Base-by-base conservation (phyloP, 768 basidiomycete genomes). In the Pleurotus platypus region DNA sequence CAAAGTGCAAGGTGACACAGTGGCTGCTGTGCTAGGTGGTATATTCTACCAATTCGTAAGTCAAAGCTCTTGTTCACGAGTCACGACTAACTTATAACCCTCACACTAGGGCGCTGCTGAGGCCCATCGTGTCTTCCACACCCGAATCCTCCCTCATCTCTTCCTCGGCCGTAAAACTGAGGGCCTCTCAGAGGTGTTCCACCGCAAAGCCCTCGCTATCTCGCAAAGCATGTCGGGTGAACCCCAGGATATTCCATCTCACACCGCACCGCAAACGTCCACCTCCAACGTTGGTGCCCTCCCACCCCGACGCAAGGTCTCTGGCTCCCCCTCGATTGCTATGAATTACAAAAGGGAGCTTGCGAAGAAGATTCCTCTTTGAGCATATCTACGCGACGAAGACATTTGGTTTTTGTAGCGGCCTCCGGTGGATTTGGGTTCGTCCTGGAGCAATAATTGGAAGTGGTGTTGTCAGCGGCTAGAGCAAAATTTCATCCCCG, bases 11-110 rank as follows among this genome's bases (percentile, higher is more conserved):
- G 91, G 91, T 1, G 85, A 89, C 57, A 78, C 85, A 0, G 88
- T 92, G 4, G 84, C 87, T 62, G 91, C 88, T 2, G 75, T 91
- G 13, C 69, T 92, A 27, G 91, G 91, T 20, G 89, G 85, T 5
- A 79, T 92, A 11, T 90, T 84, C 64, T 83, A 87, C 63, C 89
- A 94, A 74, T 90, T 86, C 68, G 91, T 93, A 64, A 58, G 90
- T 77, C 53, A 35, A 53, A 61, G n/a, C n/a, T 43, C 30, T 7
- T 47, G 30, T 22, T 13, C 27, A 42, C 15, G 42, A 39, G 48
- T 56, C 16, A 26, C 35, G n/a, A 45, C 27, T 64, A 37, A 55
- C 46, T 58, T 8, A 47, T 55, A 38, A 20, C 43, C 56, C 18
- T 62, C 61, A 12, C 37, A 43, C 49, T 53, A 81, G 80, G 81